Evolutionary conservation across 2,329 filamentous ascomycete genomes (phyloP).

Genomic region (Fusarium proliferatum): DNA sequence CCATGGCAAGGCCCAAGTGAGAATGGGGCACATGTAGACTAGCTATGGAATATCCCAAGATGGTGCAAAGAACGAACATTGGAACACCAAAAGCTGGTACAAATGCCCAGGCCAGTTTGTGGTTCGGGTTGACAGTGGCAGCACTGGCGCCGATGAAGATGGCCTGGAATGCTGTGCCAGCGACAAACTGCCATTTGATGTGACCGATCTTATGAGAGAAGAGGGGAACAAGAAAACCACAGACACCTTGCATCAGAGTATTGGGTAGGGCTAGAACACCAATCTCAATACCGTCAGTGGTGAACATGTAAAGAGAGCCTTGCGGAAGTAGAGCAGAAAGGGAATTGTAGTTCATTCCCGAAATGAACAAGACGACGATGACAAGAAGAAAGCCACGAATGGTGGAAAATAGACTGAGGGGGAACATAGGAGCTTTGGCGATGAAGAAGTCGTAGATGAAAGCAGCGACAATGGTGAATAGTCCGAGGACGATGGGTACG

Average conservation of each 20-base stretch:
- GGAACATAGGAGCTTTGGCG: constrained; percentile 16
- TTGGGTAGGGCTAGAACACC: constrained; percentile 9
- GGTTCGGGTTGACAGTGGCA: constrained; percentile 26
- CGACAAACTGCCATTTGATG: constrained; percentile 19
- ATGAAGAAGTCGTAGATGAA: constrained; percentile 10
- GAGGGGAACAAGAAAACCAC: neutral
- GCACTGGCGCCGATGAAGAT: constrained; percentile 22
- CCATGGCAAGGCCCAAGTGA: constrained; percentile 23
- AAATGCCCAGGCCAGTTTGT: constrained; percentile 25
- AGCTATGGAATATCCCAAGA: constrained; percentile 17
- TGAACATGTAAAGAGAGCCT: constrained; percentile 29
- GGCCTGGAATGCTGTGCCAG: constrained; percentile 6
- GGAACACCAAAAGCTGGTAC: constrained; percentile 24
- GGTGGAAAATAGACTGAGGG: neutral
- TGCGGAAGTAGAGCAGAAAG: constrained; percentile 18
- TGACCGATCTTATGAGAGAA: constrained; percentile 5
- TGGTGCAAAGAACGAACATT: constrained; percentile 23
- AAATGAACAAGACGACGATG: constrained; percentile 12
- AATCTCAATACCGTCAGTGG: constrained; percentile 16
- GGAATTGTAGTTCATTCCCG: constrained; percentile 27
- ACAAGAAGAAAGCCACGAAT: constrained; percentile 8
- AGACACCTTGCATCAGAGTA: neutral
- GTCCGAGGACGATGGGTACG: neutral
- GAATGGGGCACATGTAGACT: constrained; percentile 30
- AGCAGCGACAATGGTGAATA: neutral